Percentiles rank a stretch among this genome's conserved stretches.
Evolutionary conservation across 805 yeast genomes (phyloP).

Genomic region (Pichia rugopelliculosa): DNA sequence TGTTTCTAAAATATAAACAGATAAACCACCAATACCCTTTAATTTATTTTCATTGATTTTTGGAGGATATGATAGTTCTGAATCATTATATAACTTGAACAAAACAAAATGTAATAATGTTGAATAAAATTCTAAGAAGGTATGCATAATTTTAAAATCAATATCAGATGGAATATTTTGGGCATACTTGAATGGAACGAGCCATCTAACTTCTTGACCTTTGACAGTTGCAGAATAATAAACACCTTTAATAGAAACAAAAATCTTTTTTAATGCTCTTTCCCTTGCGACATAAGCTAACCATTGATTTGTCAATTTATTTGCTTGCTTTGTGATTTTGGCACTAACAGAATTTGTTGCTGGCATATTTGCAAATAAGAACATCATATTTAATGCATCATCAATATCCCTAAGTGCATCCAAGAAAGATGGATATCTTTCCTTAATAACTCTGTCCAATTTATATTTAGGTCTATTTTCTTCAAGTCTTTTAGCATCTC

Average conservation of each 20-base stretch:
- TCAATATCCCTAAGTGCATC: constrained; percentile 92
- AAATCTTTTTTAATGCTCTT: constrained; percentile 74
- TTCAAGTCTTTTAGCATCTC: constrained; percentile 82
- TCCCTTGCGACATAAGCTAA: constrained; percentile 86
- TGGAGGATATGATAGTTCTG: constrained; percentile 88
- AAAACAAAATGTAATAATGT: constrained; percentile 84
- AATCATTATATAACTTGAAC: constrained; percentile 77
- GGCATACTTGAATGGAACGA: constrained; percentile 95
- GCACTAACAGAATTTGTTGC: constrained; percentile 79
- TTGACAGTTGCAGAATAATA: constrained; percentile 84
- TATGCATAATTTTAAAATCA: constrained; percentile 94
- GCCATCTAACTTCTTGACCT: constrained; percentile 94
- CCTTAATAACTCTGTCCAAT: constrained; percentile 85
- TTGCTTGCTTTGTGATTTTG: constrained; percentile 82
- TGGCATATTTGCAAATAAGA: constrained; percentile 90
- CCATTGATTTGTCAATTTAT: constrained; percentile 87
- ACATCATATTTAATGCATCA: constrained; percentile 92
- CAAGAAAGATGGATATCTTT: constrained; percentile 87
- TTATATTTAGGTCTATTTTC: constrained; percentile 75
- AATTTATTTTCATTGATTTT: constrained; percentile 61
- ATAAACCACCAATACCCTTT: constrained; percentile 85
- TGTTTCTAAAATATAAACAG: constrained; percentile 70
- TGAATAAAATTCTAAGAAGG: constrained; percentile 92
- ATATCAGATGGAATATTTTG: constrained; percentile 90
- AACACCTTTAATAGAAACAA: constrained; percentile 95